phyloP scores from a whole-genome alignment of 345 rosid genomes.

The Litchi chinensis region DNA sequence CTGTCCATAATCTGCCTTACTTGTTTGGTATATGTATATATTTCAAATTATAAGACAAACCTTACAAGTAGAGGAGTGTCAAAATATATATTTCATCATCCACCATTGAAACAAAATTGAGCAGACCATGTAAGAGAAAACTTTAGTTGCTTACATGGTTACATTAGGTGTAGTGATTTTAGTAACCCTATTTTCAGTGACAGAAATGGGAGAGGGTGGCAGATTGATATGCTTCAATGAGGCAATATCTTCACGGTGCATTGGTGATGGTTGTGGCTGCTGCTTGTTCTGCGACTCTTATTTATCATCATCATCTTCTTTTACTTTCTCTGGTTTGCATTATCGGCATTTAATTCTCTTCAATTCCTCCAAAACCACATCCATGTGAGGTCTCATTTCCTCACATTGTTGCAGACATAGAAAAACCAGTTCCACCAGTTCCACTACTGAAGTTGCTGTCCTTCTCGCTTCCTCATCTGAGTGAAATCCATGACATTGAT shows the following conservation, averaged over 20 bases:
- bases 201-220: too few species aligned
- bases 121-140: too few species aligned
- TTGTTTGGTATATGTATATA: not conserved
- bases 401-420: conserved; percentile 60
- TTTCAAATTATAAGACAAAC: not conserved
- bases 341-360: too few species aligned
- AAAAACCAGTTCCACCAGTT: conserved; percentile 63
- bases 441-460: conserved; percentile 56
- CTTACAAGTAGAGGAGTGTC: not conserved
- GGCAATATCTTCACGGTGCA: too few species aligned
- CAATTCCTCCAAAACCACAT: too few species aligned
- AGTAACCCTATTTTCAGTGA: too few species aligned
- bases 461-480: conserved; percentile 38
- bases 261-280: too few species aligned
- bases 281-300: too few species aligned
- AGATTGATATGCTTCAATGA: too few species aligned
- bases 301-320: too few species aligned
- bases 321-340: too few species aligned
- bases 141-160: conserved; percentile 24
- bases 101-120: not conserved
- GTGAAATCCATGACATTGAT: conserved; percentile 48
- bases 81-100: not conserved
- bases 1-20: not conserved
- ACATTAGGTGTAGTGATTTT: too few species aligned
- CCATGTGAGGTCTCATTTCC: conserved; percentile 60